These are phyloP conservation scores for Clonostachys solani DNA, from an alignment of 2,329 filamentous ascomycete species.

Conservation along the genomic window DNA sequence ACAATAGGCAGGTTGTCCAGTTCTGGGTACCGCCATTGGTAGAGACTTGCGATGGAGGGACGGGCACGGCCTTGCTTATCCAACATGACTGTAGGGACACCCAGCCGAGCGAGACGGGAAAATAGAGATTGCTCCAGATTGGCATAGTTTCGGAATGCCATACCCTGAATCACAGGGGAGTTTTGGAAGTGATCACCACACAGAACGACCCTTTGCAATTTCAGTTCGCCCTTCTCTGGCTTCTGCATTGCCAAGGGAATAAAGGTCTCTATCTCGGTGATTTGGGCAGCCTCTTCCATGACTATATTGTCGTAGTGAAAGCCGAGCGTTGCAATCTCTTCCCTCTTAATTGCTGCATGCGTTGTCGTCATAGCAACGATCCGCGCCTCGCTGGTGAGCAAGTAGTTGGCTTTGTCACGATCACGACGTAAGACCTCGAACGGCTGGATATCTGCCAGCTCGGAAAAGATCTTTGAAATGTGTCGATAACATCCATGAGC, in stretches of 20 bases:
- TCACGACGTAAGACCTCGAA: slow-evolving; percentile 91
- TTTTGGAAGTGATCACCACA: slow-evolving; percentile 97
- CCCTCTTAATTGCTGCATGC: slow-evolving; percentile 88
- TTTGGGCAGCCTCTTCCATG: slow-evolving; percentile 98
- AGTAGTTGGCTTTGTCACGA: slow-evolving; percentile 92
- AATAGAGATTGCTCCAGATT: slow-evolving; percentile 97
- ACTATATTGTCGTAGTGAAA: slow-evolving; percentile 98
- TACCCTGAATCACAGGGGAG: slow-evolving; percentile 89
- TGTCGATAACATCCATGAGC: slow-evolving; percentile 84
- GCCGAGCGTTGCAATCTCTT: slow-evolving; percentile 85
- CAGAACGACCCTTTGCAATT: slow-evolving; percentile 82
- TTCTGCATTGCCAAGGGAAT: slow-evolving; percentile 92
- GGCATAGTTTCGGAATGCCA: slow-evolving; percentile 90
- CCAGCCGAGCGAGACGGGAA: slow-evolving; percentile 81
- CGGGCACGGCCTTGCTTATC: slow-evolving; percentile 92
- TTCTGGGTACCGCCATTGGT: slow-evolving; percentile 86
- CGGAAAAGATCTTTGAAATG: slow-evolving; percentile 83
- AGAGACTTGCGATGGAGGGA: slow-evolving; percentile 81
- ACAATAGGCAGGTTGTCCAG: slow-evolving; percentile 78
- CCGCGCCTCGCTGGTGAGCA: slow-evolving; percentile 91
- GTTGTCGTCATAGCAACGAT: slow-evolving; percentile 99
- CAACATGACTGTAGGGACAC: slow-evolving; percentile 85
- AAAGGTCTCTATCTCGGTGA: slow-evolving; percentile 96
- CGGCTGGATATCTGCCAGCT: slow-evolving; percentile 87
- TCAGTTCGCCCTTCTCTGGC: slow-evolving; percentile 65